These are phyloP conservation scores for Epichloe bromicola DNA, from an alignment of 2,329 filamentous ascomycete species.

Conservation along the genomic window DNA sequence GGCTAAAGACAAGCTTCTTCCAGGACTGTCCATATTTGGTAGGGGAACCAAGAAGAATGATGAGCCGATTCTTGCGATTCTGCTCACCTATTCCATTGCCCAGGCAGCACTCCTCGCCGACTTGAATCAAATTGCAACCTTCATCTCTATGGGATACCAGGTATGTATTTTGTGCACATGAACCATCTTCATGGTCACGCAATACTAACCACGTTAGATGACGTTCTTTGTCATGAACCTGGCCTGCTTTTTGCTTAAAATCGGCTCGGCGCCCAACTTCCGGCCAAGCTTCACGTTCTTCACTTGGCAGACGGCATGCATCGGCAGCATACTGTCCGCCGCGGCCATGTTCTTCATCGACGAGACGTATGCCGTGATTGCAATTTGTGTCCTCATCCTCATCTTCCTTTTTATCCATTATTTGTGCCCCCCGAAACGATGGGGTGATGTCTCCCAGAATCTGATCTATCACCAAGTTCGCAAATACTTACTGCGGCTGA, in stretches of 20 bases:
- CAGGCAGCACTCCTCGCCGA: slow-evolving; percentile 73
- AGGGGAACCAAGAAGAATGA: slow-evolving; percentile 60
- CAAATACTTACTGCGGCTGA: slow-evolving; percentile 73
- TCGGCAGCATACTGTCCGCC: slow-evolving; percentile 63
- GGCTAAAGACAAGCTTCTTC: slow-evolving; percentile 64
- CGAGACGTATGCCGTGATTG: slow-evolving; percentile 63
- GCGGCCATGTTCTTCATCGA: slow-evolving; percentile 86
- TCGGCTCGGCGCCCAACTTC: slow-evolving; percentile 81
- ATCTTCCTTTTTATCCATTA: slow-evolving; percentile 80
- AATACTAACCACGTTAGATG: slow-evolving; percentile 38
- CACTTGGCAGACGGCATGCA: slow-evolving; percentile 68
- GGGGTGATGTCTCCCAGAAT: slow-evolving; percentile 84
- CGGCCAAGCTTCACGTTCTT: slow-evolving; percentile 82
- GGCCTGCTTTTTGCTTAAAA: slow-evolving; percentile 75
- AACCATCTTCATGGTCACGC: too few relatives aligned
- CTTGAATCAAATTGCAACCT: slow-evolving; percentile 77
- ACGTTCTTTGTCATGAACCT: slow-evolving; percentile 83
- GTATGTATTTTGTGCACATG: slow-evolving; percentile 20
- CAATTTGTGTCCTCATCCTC: slow-evolving; percentile 59
- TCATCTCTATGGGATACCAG: slow-evolving; percentile 84
- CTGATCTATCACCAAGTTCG: slow-evolving; percentile 77
- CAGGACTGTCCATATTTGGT: slow-evolving; percentile 60
- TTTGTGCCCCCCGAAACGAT: slow-evolving; percentile 70
- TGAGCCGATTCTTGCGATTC: slow-evolving; percentile 63
- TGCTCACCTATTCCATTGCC: slow-evolving; percentile 62